These are phyloP conservation scores for Hyaloscypha variabilis DNA, from an alignment of 495 filamentous ascomycete genomes.

Conservation along the genomic window DNA sequence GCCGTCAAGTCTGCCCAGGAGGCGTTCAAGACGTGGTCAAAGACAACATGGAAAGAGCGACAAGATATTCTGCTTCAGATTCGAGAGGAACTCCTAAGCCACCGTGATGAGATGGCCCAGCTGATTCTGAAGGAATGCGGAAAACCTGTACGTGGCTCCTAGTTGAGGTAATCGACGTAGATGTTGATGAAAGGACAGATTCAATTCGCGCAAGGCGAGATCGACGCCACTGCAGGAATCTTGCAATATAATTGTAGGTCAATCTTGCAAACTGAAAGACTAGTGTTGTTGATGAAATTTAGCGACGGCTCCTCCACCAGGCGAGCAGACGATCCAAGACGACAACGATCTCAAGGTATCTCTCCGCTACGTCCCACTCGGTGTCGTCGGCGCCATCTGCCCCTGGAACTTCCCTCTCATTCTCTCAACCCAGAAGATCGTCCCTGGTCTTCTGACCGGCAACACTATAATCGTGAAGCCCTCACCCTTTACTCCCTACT, in stretches of 20 bases:
- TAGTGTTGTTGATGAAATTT: not conserved
- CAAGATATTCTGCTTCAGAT: constrained; percentile 18
- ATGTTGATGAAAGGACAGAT: no score
- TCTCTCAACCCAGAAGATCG: constrained; percentile 48
- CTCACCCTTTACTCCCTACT: constrained; percentile 62
- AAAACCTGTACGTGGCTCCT: constrained; percentile 28
- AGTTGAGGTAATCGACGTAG: no score
- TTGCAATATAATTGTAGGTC: constrained; percentile 26
- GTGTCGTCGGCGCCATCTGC: constrained; percentile 52
- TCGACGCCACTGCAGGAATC: constrained; percentile 15
- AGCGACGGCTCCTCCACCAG: constrained; percentile 13
- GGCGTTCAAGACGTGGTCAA: constrained; percentile 55
- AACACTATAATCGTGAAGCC: constrained; percentile 57
- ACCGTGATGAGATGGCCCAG: constrained; percentile 25
- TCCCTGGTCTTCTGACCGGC: constrained; percentile 49
- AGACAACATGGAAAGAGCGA: constrained; percentile 33
- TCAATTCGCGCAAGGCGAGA: constrained; percentile 28
- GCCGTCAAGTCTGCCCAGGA: constrained; percentile 51
- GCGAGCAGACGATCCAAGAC: constrained; percentile 40
- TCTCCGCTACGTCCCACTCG: constrained; percentile 47
- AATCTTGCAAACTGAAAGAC: not conserved
- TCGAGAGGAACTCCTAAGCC: constrained; percentile 16
- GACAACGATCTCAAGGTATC: constrained; percentile 40
- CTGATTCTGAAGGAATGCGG: constrained; percentile 29
- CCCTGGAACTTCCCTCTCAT: constrained; percentile 66